A percentile compares a stretch with the other conserved stretches of the same genome.
These are phyloP conservation scores for Acidiella bohemica DNA, from an alignment of 495 filamentous ascomycete species.

Conservation along the genomic window DNA sequence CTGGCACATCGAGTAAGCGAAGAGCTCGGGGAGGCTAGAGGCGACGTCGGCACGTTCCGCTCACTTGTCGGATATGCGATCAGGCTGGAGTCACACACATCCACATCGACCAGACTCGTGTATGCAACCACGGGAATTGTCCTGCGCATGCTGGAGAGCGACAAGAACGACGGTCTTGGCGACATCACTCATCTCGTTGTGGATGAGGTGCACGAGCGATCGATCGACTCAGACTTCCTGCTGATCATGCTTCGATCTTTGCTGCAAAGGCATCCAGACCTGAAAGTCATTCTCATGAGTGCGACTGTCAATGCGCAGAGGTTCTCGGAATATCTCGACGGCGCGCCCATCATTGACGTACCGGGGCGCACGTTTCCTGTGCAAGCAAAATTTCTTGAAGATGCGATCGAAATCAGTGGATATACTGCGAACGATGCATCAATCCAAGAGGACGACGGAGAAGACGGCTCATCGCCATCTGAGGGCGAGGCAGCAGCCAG, in stretches of 20 bases:
- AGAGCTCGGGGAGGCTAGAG: conserved; percentile 74
- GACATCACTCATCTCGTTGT: conserved; percentile 88
- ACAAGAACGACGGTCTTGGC: conserved; percentile 62
- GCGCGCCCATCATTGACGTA: conserved; percentile 73
- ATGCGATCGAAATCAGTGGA: conserved; percentile 71
- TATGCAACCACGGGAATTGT: conserved; percentile 86
- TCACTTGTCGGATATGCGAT: conserved; percentile 92
- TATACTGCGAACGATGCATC: conserved; percentile 48
- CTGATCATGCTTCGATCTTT: conserved; percentile 78
- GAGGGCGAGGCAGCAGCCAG: conserved; percentile 15
- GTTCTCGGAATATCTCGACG: conserved; percentile 75
- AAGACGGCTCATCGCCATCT: conserved; percentile 28
- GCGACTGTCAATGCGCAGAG: conserved; percentile 85
- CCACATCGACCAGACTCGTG: conserved; percentile 63
- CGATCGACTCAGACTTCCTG: conserved; percentile 91
- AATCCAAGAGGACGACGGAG: conserved; percentile 36
- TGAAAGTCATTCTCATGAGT: conserved; percentile 88
- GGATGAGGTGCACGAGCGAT: conserved; percentile 86
- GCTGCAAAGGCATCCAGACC: conserved; percentile 51
- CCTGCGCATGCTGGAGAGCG: conserved; percentile 88
- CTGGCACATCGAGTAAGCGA: conserved; percentile 83
- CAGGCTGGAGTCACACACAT: conserved; percentile 75
- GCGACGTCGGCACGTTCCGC: conserved; percentile 63
- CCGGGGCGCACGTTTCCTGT: conserved; percentile 92
- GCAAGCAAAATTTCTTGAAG: conserved; percentile 72